Evolutionary conservation across 2,329 filamentous ascomycete genomes (phyloP).

Genomic region (Trichoderma sp.): DNA sequence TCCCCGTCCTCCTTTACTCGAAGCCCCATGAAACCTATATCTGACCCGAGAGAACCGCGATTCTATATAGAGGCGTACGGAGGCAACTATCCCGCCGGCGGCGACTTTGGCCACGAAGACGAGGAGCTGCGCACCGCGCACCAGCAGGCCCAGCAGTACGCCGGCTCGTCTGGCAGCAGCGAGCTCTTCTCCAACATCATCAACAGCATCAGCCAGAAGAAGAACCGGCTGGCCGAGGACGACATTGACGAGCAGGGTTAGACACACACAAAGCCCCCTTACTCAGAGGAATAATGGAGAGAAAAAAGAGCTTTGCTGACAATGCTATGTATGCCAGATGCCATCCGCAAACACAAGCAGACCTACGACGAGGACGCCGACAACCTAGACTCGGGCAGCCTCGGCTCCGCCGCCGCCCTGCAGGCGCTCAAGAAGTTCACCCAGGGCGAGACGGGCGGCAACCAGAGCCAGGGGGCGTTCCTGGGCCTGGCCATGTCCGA

Average conservation of each 20-base stretch:
- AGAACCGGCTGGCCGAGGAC: constrained; percentile 50
- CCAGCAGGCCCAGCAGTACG: constrained; percentile 50
- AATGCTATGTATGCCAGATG: constrained; percentile 48
- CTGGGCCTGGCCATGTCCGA: constrained; percentile 86
- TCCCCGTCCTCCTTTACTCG: not conserved
- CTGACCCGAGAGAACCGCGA: constrained; percentile 1
- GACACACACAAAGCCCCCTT: constrained; percentile 27
- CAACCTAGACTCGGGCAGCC: constrained; percentile 52
- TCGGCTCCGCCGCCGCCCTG: constrained; percentile 76
- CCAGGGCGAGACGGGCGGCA: constrained; percentile 51
- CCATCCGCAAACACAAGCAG: constrained; percentile 73
- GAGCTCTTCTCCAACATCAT: constrained; percentile 55
- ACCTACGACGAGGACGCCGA: constrained; percentile 62
- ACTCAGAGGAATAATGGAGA: too few species aligned
- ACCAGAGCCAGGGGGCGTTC: constrained; percentile 73
- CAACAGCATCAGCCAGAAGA: constrained; percentile 52
- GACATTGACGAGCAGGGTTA: constrained; percentile 55
- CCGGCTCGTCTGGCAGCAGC: constrained; percentile 50
- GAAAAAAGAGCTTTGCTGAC: too few species aligned
- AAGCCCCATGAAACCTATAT: not conserved
- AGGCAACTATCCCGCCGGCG: constrained; percentile 34
- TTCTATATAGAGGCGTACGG: constrained; percentile 28
- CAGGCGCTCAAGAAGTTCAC: constrained; percentile 81
- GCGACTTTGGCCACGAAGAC: constrained; percentile 47
- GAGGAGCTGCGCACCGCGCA: constrained; percentile 54